A percentile compares a stretch with the other conserved stretches of the same genome.
phyloP scores from a whole-genome alignment of 371 early-diverging fungal genomes.

The Chytridiales sp. region DNA sequence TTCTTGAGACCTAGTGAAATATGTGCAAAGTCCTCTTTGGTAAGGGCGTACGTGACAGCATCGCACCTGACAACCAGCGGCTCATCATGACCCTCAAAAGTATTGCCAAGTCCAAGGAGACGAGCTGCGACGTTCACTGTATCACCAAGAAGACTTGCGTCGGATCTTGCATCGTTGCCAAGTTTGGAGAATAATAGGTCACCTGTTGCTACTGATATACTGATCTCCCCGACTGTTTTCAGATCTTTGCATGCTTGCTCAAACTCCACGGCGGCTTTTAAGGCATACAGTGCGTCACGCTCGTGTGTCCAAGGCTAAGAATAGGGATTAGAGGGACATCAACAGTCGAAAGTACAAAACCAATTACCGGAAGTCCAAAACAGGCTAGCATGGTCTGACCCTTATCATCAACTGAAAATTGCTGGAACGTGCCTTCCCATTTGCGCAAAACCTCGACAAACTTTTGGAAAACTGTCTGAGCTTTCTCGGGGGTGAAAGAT shows the following conservation, averaged over 20 bases:
- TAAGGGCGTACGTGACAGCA: too few species aligned
- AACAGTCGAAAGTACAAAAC: too few species aligned
- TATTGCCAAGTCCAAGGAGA: background rate
- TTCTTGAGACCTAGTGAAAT: background rate
- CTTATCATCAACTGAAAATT: constrained; percentile 14
- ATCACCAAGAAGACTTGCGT: constrained; percentile 7
- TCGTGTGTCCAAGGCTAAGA: constrained; percentile 15
- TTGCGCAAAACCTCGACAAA: background rate
- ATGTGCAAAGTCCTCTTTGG: too few species aligned
- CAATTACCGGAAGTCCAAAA: constrained; percentile 13
- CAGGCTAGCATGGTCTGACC: constrained; percentile 1
- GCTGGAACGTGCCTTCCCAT: constrained; percentile 3
- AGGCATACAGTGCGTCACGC: constrained; percentile 13
- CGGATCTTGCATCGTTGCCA: constrained; percentile 3
- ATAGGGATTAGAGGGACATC: constrained; percentile 10
- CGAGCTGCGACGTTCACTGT: constrained; percentile 5
- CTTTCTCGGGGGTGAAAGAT: background rate
- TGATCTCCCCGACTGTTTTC: background rate
- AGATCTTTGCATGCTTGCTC: background rate
- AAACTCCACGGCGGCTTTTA: constrained; percentile 10
- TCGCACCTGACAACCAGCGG: too few species aligned
- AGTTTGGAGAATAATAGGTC: constrained; percentile 2
- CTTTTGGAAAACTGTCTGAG: background rate
- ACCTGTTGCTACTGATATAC: constrained; percentile 2
- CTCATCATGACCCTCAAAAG: too few species aligned